Evolutionary conservation across 2,329 filamentous ascomycete species (phyloP).

Genomic region (Aspergillus awamori): DNA sequence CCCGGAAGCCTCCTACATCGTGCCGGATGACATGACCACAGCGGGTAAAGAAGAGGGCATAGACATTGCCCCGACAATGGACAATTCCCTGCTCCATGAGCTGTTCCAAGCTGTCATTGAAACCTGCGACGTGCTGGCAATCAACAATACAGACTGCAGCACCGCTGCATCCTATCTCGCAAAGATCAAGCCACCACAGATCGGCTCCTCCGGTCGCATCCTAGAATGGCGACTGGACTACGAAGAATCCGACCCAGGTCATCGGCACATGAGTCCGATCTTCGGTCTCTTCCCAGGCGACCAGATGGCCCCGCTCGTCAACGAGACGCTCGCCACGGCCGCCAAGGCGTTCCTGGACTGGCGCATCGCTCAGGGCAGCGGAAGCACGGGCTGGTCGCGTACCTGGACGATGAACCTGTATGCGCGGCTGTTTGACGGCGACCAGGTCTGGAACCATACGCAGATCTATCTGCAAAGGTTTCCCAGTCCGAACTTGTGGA

Average conservation of each 20-base stretch:
- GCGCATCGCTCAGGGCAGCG: conserved; percentile 28
- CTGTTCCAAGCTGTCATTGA: conserved; percentile 27
- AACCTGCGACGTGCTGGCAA: neutral
- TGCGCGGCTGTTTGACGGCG: conserved; percentile 46
- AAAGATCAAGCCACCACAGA: conserved; percentile 20
- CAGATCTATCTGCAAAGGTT: conserved; percentile 25
- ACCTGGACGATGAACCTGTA: conserved; percentile 53
- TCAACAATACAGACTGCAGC: conserved; percentile 12
- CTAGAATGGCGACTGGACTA: conserved; percentile 41
- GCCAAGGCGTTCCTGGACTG: conserved; percentile 17
- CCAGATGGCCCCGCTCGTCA: conserved; percentile 37
- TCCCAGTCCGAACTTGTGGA: conserved; percentile 17
- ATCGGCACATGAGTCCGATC: conserved; percentile 55
- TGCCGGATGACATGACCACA: conserved; percentile 9
- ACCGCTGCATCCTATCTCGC: neutral
- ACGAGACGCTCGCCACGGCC: conserved; percentile 30
- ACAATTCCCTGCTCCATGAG: conserved; percentile 47
- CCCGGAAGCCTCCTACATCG: conserved; percentile 24
- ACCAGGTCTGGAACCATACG: conserved; percentile 41
- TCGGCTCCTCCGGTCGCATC: conserved; percentile 30
- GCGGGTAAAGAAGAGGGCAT: conserved; percentile 5
- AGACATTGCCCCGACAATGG: conserved; percentile 45
- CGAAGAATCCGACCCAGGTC: conserved; percentile 48
- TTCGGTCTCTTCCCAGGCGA: conserved; percentile 52
- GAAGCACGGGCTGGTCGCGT: conserved; percentile 53